phyloP scores from a whole-genome alignment of 371 early-diverging fungal genomes.

The Lichtheimia corymbifera region DNA sequence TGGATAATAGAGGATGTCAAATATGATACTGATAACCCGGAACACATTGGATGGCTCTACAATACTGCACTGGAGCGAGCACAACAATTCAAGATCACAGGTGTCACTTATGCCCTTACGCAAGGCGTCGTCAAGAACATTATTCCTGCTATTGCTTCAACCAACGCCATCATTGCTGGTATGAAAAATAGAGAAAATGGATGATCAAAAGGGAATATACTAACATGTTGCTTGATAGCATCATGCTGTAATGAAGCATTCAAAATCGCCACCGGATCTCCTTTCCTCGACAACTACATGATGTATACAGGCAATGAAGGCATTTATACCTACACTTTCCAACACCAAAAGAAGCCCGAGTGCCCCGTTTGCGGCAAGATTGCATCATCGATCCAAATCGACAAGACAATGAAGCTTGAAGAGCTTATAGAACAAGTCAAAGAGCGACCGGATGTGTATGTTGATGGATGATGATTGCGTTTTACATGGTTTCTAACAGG shows the following conservation, averaged over 20 bases:
- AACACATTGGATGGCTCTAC: slow-evolving; percentile 88
- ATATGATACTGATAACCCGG: slow-evolving; percentile 91
- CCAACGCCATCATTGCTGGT: slow-evolving; percentile 98
- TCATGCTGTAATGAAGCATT: slow-evolving; percentile 93
- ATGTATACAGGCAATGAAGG: slow-evolving; percentile 93
- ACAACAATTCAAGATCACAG: slow-evolving; percentile 78
- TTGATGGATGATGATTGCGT: background rate
- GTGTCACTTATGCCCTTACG: slow-evolving; percentile 90
- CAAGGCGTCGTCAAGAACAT: slow-evolving; percentile 98
- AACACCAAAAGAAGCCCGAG: slow-evolving; percentile 78
- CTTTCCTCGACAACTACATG: slow-evolving; percentile 90
- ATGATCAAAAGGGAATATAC: background rate
- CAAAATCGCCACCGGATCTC: slow-evolving; percentile 82
- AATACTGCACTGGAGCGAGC: slow-evolving; percentile 78
- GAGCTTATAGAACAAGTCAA: slow-evolving; percentile 77
- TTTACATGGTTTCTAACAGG: background rate
- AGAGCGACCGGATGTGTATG: slow-evolving; percentile 75
- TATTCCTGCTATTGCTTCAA: slow-evolving; percentile 99
- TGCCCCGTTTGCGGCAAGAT: slow-evolving; percentile 90
- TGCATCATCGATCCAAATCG: slow-evolving; percentile 40
- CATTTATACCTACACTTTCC: slow-evolving; percentile 90
- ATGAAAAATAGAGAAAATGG: background rate
- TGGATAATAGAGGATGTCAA: slow-evolving; percentile 54
- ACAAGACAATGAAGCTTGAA: slow-evolving; percentile 51
- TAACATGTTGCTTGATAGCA: slow-evolving; percentile 44